Percentiles rank a stretch among this genome's conserved stretches.
Conservation (phyloP, 306 rosid genomes). For the Urtica urens region DNA sequence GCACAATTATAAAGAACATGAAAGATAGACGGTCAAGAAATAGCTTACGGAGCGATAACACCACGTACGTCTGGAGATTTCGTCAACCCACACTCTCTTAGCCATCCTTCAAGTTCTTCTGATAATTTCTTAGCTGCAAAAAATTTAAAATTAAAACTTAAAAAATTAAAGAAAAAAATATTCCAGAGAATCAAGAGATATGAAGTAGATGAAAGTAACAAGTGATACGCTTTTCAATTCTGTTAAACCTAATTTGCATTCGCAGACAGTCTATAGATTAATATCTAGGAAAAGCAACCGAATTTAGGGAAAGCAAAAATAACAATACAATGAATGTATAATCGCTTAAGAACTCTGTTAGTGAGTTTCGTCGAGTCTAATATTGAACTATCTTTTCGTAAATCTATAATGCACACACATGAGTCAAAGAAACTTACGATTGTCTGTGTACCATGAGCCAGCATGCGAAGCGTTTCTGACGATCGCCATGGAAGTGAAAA, state of each 20-base stretch:
- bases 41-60: conserved; percentile 90
- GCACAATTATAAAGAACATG: not conserved
- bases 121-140: conserved; percentile 45
- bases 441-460: conserved; percentile 82
- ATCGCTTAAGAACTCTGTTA: no score
- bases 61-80: conserved; percentile 73
- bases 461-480: conserved; percentile 67
- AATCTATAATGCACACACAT: no score
- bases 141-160: not conserved
- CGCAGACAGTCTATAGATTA: not conserved
- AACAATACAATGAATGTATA: no score
- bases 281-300: not conserved
- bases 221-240: no score
- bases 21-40: not conserved
- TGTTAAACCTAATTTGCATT: no score
- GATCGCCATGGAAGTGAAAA: conserved; percentile 35
- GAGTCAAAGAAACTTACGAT: conserved; percentile 57
- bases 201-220: no score
- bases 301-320: not conserved
- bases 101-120: conserved; percentile 75
- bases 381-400: no score
- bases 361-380: no score
- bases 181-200: no score
- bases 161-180: not conserved
- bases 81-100: conserved; percentile 41